A percentile compares a stretch with the other conserved stretches of the same genome.
Conservation (phyloP, 2,329 filamentous ascomycete species). For the Arthrocladium fulminans region DNA sequence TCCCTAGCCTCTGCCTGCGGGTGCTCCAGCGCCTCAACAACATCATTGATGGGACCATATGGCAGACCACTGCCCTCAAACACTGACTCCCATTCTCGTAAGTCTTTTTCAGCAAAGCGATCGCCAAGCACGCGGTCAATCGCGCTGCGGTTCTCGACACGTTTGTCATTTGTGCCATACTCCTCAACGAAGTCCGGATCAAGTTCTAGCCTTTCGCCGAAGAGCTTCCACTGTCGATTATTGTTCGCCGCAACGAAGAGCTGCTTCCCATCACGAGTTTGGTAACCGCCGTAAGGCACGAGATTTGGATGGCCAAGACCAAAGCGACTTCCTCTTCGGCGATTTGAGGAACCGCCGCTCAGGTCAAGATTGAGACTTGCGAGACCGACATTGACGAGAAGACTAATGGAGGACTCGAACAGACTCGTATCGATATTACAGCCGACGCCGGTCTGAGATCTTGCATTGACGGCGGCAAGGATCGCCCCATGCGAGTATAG, state of each 20-base stretch:
- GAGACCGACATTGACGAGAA: slow-evolving; percentile 21
- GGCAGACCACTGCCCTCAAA: slow-evolving; percentile 22
- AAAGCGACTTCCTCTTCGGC: slow-evolving; percentile 17
- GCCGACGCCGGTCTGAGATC: slow-evolving; percentile 14
- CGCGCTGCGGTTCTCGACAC: slow-evolving; percentile 18
- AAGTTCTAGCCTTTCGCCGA: slow-evolving; percentile 12
- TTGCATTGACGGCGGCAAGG: slow-evolving; percentile 17
- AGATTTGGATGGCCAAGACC: slow-evolving; percentile 19
- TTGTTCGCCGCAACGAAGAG: slow-evolving; percentile 21
- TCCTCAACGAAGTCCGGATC: slow-evolving; percentile 10
- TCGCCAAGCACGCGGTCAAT: slow-evolving; percentile 15
- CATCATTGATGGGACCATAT: slow-evolving; percentile 20
- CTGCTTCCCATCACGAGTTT: slow-evolving; percentile 16
- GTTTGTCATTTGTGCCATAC: slow-evolving; percentile 18
- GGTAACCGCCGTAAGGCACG: slow-evolving; percentile 19
- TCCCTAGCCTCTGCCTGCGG: slow-evolving; percentile 16
- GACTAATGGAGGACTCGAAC: slow-evolving; percentile 23
- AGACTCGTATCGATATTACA: slow-evolving; percentile 18
- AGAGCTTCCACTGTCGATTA: slow-evolving; percentile 20
- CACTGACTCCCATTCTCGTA: slow-evolving; percentile 15
- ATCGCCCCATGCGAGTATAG: slow-evolving; percentile 20
- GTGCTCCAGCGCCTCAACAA: slow-evolving; percentile 20
- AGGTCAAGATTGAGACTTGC: slow-evolving; percentile 19
- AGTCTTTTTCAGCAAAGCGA: slow-evolving; percentile 15
- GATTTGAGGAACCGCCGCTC: slow-evolving; percentile 11